Evolutionary conservation across 2,329 filamentous ascomycete species (phyloP).

Genomic region (Stromatinia cepivora): DNA sequence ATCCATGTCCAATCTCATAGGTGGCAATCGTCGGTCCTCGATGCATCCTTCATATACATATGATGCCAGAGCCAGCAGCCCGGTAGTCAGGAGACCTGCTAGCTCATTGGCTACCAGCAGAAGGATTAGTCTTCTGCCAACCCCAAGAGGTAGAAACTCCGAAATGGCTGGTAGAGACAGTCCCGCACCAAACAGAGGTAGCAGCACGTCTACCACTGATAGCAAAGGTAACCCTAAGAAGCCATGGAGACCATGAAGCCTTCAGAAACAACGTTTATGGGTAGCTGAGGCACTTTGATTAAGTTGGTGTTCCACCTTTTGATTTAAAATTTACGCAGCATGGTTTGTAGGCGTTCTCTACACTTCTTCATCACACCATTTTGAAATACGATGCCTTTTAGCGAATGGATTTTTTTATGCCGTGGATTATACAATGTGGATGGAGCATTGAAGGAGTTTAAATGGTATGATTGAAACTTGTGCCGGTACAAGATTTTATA

Average conservation of each 20-base stretch:
- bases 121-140: constrained; percentile 56
- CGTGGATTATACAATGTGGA: constrained; percentile 5
- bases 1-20: constrained; percentile 46
- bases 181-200: constrained; percentile 46
- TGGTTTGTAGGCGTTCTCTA: constrained; percentile 9
- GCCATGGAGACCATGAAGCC: constrained; percentile 31
- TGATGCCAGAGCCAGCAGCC: constrained; percentile 38
- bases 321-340: constrained; percentile 3
- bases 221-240: constrained; percentile 34
- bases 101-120: constrained; percentile 57
- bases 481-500: constrained; percentile 19
- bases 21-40: constrained; percentile 52
- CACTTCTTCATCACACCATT: constrained; percentile 14
- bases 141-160: constrained; percentile 40
- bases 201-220: constrained; percentile 33
- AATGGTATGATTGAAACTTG: constrained; percentile 16
- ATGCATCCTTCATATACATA: constrained; percentile 49
- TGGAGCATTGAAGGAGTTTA: constrained; percentile 16
- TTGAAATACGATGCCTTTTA: constrained; percentile 19
- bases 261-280: background rate
- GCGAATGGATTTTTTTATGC: constrained; percentile 20
- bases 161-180: constrained; percentile 49
- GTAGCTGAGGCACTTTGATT: constrained; percentile 9
- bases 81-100: constrained; percentile 48
- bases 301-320: constrained; percentile 10